phyloP scores from a whole-genome alignment of 2,329 filamentous ascomycete genomes.

The Aureobasidium sp. region DNA sequence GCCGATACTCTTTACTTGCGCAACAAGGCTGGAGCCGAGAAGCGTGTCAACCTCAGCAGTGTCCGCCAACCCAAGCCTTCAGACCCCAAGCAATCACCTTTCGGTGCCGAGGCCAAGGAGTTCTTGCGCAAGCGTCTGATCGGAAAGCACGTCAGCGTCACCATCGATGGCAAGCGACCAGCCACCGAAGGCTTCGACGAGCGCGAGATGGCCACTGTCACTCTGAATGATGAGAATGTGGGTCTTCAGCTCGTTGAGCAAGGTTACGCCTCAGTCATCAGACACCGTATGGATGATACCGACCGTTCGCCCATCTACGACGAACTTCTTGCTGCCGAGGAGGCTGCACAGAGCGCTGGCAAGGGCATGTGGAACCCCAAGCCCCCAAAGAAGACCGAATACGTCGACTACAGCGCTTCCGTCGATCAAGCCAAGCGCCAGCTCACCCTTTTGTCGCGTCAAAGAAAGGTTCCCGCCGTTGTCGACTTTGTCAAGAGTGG shows the following conservation, averaged over 20 bases:
- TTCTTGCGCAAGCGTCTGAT: slow-evolving; percentile 90
- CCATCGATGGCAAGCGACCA: slow-evolving; percentile 82
- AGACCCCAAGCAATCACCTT: slow-evolving; percentile 80
- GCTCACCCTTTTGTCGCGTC: slow-evolving; percentile 74
- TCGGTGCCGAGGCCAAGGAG: slow-evolving; percentile 90
- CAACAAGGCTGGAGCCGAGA: slow-evolving; percentile 76
- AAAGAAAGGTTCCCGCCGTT: slow-evolving; percentile 85
- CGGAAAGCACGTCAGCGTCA: slow-evolving; percentile 87
- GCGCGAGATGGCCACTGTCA: slow-evolving; percentile 85
- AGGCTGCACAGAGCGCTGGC: slow-evolving; percentile 71
- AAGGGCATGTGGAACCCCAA: slow-evolving; percentile 96
- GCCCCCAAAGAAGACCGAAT: slow-evolving; percentile 71
- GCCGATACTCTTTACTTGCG: slow-evolving; percentile 84
- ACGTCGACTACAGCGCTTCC: slow-evolving; percentile 83
- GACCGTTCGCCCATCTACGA: slow-evolving; percentile 94
- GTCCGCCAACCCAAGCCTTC: slow-evolving; percentile 84
- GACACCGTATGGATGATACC: slow-evolving; percentile 88
- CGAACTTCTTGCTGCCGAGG: slow-evolving; percentile 70
- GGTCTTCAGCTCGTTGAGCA: slow-evolving; percentile 79
- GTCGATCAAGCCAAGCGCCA: slow-evolving; percentile 95
- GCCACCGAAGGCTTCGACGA: slow-evolving; percentile 87
- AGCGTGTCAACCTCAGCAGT: slow-evolving; percentile 86
- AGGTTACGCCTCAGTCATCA: slow-evolving; percentile 87
- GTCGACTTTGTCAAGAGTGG: slow-evolving; percentile 98
- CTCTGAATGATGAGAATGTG: slow-evolving; percentile 76